Conservation (phyloP, 176 grass and related monocot genomes). For the Saccharum spontaneum region DNA sequence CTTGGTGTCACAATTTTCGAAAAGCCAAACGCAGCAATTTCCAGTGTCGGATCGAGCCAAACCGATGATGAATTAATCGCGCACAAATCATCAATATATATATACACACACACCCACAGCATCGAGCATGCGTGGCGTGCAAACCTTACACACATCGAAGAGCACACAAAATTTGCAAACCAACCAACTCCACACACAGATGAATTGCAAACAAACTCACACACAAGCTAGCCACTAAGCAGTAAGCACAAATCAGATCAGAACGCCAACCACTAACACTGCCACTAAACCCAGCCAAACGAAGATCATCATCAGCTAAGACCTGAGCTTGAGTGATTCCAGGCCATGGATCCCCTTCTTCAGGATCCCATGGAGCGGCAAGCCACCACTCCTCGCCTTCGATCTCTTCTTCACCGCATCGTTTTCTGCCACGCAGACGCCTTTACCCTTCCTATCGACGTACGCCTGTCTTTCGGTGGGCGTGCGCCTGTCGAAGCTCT, state of each 20-base stretch:
- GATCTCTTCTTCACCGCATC: not conserved
- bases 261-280: not conserved
- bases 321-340: conserved; percentile 30
- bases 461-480: not conserved
- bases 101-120: not conserved
- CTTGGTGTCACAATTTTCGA: no score
- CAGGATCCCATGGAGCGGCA: conserved; percentile 40
- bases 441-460: conserved; percentile 45
- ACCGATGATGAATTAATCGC: not conserved
- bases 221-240: conserved; percentile 14
- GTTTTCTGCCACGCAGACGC: not conserved
- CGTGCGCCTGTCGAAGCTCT: conserved; percentile 39
- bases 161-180: conserved; percentile 27
- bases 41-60: not conserved
- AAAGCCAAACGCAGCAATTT: not conserved
- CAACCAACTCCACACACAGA: not conserved
- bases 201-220: not conserved
- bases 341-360: conserved; percentile 40
- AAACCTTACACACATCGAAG: not conserved
- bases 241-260: conserved; percentile 20
- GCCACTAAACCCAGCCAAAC: not conserved
- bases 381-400: conserved; percentile 23
- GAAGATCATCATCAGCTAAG: not conserved
- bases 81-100: not conserved
- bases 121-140: not conserved